A percentile compares a stretch with the other conserved stretches of the same genome.
Evolutionary conservation across 2,329 filamentous ascomycete genomes (phyloP).

Genomic region (Fusarium transvaalense): DNA sequence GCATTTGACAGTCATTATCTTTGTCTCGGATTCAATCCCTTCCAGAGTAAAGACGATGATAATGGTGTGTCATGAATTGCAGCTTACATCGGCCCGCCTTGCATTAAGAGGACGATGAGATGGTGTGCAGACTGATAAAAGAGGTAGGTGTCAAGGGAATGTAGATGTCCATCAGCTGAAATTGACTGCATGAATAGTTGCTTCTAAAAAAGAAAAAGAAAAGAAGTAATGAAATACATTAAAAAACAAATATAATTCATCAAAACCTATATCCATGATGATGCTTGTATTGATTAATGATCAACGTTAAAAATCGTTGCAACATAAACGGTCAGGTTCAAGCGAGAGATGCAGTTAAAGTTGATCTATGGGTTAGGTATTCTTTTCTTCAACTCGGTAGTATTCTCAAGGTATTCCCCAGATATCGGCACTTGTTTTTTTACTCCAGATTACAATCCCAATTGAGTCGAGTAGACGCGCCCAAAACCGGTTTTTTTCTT

Average conservation of each 20-base stretch:
- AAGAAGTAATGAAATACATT: too few species aligned
- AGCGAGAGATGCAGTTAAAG: neutral
- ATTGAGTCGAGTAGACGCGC: neutral
- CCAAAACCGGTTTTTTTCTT: slow-evolving; percentile 24
- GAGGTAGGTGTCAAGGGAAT: slow-evolving; percentile 28
- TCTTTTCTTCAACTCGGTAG: slow-evolving; percentile 11
- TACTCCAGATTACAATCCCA: slow-evolving; percentile 15
- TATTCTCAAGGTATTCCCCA: slow-evolving; percentile 17
- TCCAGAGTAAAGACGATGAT: slow-evolving; percentile 1
- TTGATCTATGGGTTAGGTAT: slow-evolving; percentile 5
- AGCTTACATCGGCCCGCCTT: slow-evolving; percentile 34
- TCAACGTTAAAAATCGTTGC: neutral
- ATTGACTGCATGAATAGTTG: neutral
- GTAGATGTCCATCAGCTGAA: slow-evolving; percentile 19
- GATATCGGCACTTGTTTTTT: slow-evolving; percentile 24
- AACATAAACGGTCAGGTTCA: neutral
- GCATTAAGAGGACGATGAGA: slow-evolving; percentile 23
- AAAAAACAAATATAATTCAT: neutral
- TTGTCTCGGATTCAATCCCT: neutral
- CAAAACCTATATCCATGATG: neutral
- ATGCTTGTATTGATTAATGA: neutral
- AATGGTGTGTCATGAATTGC: slow-evolving; percentile 12
- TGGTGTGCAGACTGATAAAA: slow-evolving; percentile 31
- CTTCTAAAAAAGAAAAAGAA: neutral
- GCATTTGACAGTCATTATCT: neutral